Conservation (phyloP, 108 stramenopile species). For the Skeletonema tropicum region DNA sequence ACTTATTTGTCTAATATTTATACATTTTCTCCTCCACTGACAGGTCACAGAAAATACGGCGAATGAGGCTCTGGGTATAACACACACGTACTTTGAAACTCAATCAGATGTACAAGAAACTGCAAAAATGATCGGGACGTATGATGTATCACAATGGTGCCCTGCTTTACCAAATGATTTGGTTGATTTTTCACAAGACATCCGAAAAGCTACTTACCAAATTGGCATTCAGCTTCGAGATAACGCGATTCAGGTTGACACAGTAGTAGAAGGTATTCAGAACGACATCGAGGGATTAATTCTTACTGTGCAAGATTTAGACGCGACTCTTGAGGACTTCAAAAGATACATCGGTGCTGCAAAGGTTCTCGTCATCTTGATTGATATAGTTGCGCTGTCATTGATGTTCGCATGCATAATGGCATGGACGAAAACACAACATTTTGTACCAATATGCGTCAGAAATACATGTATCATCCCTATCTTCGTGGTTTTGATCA, state of each 20-base stretch:
- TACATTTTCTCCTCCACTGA: background rate
- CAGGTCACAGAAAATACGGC: conserved; percentile 17
- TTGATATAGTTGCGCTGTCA: conserved; percentile 19
- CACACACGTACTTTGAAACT: conserved; percentile 20
- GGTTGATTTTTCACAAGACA: conserved; percentile 6
- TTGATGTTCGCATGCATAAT: conserved; percentile 28
- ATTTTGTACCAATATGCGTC: conserved; percentile 12
- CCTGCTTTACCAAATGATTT: conserved; percentile 6
- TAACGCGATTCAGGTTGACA: conserved; percentile 23
- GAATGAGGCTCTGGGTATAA: conserved; percentile 3
- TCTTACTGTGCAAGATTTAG: background rate
- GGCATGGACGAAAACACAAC: conserved; percentile 30
- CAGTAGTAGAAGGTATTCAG: conserved; percentile 23
- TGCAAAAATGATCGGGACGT: conserved; percentile 26
- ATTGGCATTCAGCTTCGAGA: conserved; percentile 25
- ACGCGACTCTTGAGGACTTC: conserved; percentile 24
- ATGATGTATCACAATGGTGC: conserved; percentile 29
- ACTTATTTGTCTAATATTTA: background rate
- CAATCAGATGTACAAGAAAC: conserved; percentile 30
- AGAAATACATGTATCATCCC: conserved; percentile 24
- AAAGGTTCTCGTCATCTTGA: conserved; percentile 34
- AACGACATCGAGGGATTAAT: conserved; percentile 13
- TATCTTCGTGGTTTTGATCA: conserved; percentile 19
- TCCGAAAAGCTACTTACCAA: conserved; percentile 21
- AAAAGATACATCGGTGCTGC: conserved; percentile 22